Conservation (phyloP, 306 rosid genomes). For the Hippophae tibetana region DNA sequence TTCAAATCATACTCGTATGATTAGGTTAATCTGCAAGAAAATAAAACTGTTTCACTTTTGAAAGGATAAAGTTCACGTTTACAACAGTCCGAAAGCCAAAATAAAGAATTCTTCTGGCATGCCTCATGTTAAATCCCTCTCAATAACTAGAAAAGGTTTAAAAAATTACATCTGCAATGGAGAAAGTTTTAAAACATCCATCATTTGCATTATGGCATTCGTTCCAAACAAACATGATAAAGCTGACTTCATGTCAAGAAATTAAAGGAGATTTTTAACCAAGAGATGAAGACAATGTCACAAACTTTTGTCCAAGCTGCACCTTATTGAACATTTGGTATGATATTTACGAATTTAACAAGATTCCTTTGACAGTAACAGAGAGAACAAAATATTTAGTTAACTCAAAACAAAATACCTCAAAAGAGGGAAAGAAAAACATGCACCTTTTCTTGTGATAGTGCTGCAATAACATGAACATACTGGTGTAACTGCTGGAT, state of each 20-base stretch:
- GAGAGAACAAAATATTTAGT: background rate
- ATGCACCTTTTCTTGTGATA: conserved; percentile 59
- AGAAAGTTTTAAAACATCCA: too few species aligned
- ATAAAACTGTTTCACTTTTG: background rate
- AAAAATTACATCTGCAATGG: too few species aligned
- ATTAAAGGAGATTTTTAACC: too few species aligned
- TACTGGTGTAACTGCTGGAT: conserved; percentile 53
- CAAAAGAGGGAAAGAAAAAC: background rate
- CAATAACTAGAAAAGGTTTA: too few species aligned
- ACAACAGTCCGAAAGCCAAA: too few species aligned
- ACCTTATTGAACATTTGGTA: background rate
- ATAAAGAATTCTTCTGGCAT: too few species aligned
- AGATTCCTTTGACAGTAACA: background rate
- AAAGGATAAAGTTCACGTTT: background rate
- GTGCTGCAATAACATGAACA: conserved; percentile 52
- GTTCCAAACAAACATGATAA: too few species aligned
- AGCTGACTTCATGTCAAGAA: too few species aligned
- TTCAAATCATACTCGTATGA: background rate
- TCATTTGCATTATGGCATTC: too few species aligned
- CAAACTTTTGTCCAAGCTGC: background rate
- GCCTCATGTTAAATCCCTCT: too few species aligned
- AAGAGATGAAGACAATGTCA: too few species aligned
- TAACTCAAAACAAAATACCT: background rate
- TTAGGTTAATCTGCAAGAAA: background rate
- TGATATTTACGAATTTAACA: background rate